These are phyloP conservation scores for Filobasidium wieringae DNA, from an alignment of 768 basidiomycete genomes.

Conservation along the genomic window DNA sequence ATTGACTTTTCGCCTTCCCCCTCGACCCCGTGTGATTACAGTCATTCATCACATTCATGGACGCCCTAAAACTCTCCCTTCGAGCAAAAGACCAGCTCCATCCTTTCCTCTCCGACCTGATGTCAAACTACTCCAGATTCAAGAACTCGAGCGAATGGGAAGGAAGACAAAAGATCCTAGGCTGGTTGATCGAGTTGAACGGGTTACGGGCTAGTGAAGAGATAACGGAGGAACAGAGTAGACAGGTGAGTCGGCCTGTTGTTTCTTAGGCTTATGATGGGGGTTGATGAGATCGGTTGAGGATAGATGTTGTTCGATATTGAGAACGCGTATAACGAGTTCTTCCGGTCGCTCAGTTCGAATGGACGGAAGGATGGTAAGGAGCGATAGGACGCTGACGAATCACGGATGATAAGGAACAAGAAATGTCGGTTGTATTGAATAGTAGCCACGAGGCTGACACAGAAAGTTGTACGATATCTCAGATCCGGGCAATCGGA, in stretches of 20 bases:
- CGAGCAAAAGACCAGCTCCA: conserved; percentile 97
- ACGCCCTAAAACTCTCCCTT: conserved; percentile 79
- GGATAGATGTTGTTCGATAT: conserved; percentile 83
- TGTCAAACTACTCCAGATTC: conserved; percentile 84
- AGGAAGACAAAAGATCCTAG: conserved; percentile 81
- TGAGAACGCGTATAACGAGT: conserved; percentile 89
- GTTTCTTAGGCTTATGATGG: neutral
- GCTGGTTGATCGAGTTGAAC: conserved; percentile 93
- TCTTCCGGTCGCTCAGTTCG: conserved; percentile 47
- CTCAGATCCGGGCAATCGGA: too few relatives aligned
- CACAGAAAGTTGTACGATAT: too few relatives aligned
- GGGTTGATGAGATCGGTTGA: neutral
- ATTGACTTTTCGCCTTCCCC: neutral
- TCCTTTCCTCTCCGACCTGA: conserved; percentile 87
- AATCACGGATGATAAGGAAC: too few relatives aligned
- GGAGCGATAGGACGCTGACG: neutral
- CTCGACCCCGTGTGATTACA: too few relatives aligned
- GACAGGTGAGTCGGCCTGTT: conserved; percentile 53
- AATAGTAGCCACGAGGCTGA: too few relatives aligned
- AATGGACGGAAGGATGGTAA: neutral
- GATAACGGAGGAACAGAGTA: conserved; percentile 83
- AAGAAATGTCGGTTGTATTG: too few relatives aligned
- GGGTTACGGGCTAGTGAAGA: conserved; percentile 96
- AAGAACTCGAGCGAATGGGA: conserved; percentile 95
- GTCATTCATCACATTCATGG: conserved; percentile 99